Percentiles rank a stretch among this genome's conserved stretches.
Conservation (phyloP, 768 basidiomycete species). For the Lentinula guzmanii region DNA sequence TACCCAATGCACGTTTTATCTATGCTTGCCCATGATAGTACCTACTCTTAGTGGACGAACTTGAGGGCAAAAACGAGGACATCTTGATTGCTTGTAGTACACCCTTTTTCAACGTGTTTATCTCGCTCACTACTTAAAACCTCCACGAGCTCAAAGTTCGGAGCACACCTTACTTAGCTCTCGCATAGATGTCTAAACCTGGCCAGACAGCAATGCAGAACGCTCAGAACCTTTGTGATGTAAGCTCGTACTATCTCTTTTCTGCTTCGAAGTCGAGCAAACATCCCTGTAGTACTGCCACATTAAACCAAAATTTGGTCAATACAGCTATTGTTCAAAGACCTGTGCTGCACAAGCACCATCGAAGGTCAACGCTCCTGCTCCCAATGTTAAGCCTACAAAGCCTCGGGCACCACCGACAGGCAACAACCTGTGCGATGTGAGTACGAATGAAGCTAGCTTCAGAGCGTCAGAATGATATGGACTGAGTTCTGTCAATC, state of each 20-base stretch:
- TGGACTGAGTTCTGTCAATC: neutral
- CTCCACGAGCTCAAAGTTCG: neutral
- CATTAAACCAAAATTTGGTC: slow-evolving; percentile 41
- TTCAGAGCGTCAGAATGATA: neutral
- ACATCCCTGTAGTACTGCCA: slow-evolving; percentile 35
- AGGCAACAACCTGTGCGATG: slow-evolving; percentile 29
- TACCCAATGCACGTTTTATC: too few species aligned
- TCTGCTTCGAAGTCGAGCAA: neutral
- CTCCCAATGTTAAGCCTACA: neutral
- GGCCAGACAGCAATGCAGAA: neutral
- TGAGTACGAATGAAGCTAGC: slow-evolving; percentile 18
- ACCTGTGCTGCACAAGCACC: slow-evolving; percentile 45
- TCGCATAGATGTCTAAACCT: neutral
- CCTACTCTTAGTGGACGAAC: neutral
- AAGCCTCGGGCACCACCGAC: neutral
- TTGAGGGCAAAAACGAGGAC: neutral
- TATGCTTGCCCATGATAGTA: too few species aligned
- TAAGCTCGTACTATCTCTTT: neutral
- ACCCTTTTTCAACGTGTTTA: slow-evolving; percentile 1
- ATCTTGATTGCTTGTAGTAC: neutral
- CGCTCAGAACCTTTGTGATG: slow-evolving; percentile 1
- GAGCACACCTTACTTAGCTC: neutral
- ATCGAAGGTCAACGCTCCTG: neutral
- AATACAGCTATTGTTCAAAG: slow-evolving; percentile 45
- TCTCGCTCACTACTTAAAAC: neutral